phyloP scores from a whole-genome alignment of 2,329 filamentous ascomycete species.

The Trichoderma citrinoviride region DNA sequence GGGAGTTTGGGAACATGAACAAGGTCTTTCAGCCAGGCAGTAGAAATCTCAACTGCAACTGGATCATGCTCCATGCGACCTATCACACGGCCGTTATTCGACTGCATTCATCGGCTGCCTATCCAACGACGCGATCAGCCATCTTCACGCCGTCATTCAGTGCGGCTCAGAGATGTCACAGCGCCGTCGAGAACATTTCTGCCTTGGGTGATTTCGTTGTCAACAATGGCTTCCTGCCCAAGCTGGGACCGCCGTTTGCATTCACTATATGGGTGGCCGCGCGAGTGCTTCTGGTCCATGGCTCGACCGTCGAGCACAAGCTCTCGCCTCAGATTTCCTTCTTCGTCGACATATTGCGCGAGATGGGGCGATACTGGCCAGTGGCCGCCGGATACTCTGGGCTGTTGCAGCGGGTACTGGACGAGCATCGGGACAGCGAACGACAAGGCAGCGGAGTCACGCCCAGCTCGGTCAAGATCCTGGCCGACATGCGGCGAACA shows the following conservation, averaged over 20 bases:
- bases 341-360: slow-evolving; percentile 76
- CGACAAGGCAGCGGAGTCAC: slow-evolving; percentile 71
- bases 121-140: slow-evolving; percentile 81
- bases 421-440: slow-evolving; percentile 80
- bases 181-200: slow-evolving; percentile 78
- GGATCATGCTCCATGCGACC: slow-evolving; percentile 88
- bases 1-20: slow-evolving; percentile 80
- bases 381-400: slow-evolving; percentile 80
- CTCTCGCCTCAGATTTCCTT: slow-evolving; percentile 76
- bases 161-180: slow-evolving; percentile 77
- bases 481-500: slow-evolving; percentile 87
- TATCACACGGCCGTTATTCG: slow-evolving; percentile 89
- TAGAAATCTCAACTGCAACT: slow-evolving; percentile 73
- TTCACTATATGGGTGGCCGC: slow-evolving; percentile 93
- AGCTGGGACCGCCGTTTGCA: slow-evolving; percentile 85
- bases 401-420: slow-evolving; percentile 76
- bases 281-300: slow-evolving; percentile 81
- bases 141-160: slow-evolving; percentile 89
- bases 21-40: slow-evolving; percentile 69
- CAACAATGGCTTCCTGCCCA: slow-evolving; percentile 69
- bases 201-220: slow-evolving; percentile 76
- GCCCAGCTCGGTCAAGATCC: slow-evolving; percentile 78
- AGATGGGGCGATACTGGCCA: slow-evolving; percentile 81
- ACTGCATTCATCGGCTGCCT: slow-evolving; percentile 87
- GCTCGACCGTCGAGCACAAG: slow-evolving; percentile 82